phyloP scores from a whole-genome alignment of 805 yeast genomes.

The Kodamaea lidongshanica region DNA sequence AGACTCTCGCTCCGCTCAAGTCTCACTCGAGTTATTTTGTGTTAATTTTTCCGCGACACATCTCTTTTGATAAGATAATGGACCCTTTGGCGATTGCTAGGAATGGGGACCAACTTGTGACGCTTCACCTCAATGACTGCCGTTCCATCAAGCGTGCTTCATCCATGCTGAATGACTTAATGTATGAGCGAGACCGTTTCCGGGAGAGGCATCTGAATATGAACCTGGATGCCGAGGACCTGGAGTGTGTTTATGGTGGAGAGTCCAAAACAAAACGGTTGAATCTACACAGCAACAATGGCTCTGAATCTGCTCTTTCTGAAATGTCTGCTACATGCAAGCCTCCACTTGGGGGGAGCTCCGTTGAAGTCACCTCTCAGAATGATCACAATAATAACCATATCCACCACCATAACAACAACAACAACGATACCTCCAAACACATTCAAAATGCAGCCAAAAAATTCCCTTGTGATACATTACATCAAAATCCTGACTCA shows the following conservation, averaged over 20 bases:
- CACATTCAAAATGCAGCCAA: no score
- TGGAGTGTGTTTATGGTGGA: conserved; percentile 24
- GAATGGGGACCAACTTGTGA: neutral
- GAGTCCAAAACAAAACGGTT: conserved; percentile 34
- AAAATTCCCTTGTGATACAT: no score
- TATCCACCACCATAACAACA: neutral
- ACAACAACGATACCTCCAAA: neutral
- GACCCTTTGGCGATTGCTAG: conserved; percentile 2
- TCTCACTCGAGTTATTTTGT: no score
- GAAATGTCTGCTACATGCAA: neutral
- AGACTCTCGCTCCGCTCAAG: no score
- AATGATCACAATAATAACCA: neutral
- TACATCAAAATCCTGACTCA: no score
- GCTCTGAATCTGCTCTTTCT: no score
- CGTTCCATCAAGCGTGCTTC: conserved; percentile 27
- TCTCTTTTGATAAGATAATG: conserved; percentile 2
- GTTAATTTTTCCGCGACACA: no score
- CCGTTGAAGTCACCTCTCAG: neutral
- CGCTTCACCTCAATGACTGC: conserved; percentile 1
- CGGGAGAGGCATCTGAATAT: conserved; percentile 33
- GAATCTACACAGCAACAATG: conserved; percentile 13
- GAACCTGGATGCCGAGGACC: conserved; percentile 14
- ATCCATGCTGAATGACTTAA: conserved; percentile 34
- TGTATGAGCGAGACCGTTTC: conserved; percentile 37
- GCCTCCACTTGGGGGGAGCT: neutral